Evolutionary conservation across 192 early-diverging fungal genomes (phyloP), one percentile per base, ranked within the genome.

Genomic region (Podila epicladia): DNA sequence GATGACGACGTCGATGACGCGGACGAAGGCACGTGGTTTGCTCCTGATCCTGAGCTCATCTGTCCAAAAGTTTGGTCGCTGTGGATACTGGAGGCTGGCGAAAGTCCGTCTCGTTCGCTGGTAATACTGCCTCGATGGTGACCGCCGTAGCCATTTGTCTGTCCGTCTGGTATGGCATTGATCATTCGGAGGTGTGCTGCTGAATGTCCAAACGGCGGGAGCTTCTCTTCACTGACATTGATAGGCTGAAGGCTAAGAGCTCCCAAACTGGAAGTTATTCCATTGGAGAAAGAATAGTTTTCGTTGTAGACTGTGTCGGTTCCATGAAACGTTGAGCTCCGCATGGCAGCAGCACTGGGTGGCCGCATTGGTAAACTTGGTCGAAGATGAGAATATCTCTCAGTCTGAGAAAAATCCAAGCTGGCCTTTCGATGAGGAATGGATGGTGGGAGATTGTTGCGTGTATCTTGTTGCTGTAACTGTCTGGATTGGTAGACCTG

Each of bases 241-340:
- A 80, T 80, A 8, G 77, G 77, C 28, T 80, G 77, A 24, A 80
- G 45, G 28, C 62, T 48, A 6, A 80, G 32, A 11, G 65, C 71
- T 7, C 62, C 71, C 22, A 73, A 24, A 8, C 50, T 66, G 6
- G 59, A 64, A 4, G 64, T 22, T 26, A 20, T 53, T 32, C 70
- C 75, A 31, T 31, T 31, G 24, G 53, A 9, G 9, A 65, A 55
- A 3, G 70, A 2, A 24, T 26, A 41, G 32, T 57, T 69, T 0
- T 35, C 57, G 1, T 19, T 26, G 13, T 65, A 57, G 35, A 20
- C 59, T 29, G 71, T 71, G 15, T 80, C 77, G 11, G 72, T n/a
- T 24, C 77, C 77, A 69, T 80, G 77, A 51, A 80, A 80, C n/a
- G 77, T 80, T 1, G 77, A 80, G 35, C 77, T 80, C 45, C 77